phyloP scores from a whole-genome alignment of 139 green algal genomes.

The Mesotaenium endlicherianum region DNA sequence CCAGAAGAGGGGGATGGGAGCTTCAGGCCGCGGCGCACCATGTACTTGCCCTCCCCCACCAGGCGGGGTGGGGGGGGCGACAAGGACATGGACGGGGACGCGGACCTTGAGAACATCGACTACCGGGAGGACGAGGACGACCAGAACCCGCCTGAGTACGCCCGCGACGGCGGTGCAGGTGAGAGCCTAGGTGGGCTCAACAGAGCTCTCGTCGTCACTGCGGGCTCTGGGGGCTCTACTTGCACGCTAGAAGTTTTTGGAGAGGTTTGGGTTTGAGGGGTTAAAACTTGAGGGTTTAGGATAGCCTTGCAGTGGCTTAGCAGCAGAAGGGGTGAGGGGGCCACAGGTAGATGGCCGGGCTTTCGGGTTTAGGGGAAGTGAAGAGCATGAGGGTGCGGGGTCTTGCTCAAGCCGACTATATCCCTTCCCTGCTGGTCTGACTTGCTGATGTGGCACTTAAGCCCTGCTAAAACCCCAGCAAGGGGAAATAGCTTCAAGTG shows the following conservation, averaged over 20 bases:
- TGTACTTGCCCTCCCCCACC: neutral
- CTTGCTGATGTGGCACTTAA: too few species aligned
- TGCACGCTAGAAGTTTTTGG: neutral
- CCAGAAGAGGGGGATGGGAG: neutral
- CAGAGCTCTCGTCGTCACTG: neutral
- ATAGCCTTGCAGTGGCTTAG: too few species aligned
- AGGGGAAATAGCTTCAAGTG: too few species aligned
- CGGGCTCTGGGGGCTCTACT: neutral
- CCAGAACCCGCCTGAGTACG: neutral
- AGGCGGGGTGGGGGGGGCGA: neutral
- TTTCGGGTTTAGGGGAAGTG: too few species aligned
- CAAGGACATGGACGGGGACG: constrained; percentile 4
- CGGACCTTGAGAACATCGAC: constrained; percentile 21
- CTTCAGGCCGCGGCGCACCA: neutral
- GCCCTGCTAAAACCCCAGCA: too few species aligned
- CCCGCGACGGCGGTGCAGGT: neutral
- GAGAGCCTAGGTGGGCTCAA: neutral
- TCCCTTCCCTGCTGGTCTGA: too few species aligned
- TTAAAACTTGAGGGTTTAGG: neutral
- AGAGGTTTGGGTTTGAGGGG: neutral
- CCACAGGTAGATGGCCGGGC: too few species aligned
- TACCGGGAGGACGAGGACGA: constrained; percentile 24
- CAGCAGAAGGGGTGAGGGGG: too few species aligned
- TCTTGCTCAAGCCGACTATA: too few species aligned
- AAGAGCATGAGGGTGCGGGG: too few species aligned